Percentiles rank a stretch among this genome's conserved stretches.
Evolutionary conservation across 2,329 filamentous ascomycete species (phyloP).

Genomic region (Hypoxylon sp.): DNA sequence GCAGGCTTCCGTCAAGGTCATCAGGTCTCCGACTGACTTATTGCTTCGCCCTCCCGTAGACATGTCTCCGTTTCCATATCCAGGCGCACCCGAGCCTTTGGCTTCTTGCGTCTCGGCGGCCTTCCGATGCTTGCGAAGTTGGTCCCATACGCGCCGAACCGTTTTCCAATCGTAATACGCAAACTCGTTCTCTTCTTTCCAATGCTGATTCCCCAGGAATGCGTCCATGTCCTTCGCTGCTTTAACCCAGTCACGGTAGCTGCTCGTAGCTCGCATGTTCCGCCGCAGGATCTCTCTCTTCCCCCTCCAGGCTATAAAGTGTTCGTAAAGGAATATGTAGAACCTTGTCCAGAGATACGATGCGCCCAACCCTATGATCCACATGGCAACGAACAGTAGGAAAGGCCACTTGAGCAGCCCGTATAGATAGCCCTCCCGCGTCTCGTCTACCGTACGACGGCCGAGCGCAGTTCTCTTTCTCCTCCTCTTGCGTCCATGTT

Average conservation of each 20-base stretch:
- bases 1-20: constrained; percentile 81
- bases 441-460: constrained; percentile 83
- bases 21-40: constrained; percentile 76
- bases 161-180: constrained; percentile 91
- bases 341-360: constrained; percentile 82
- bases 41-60: constrained; percentile 47
- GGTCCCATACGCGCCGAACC: constrained; percentile 76
- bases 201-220: constrained; percentile 80
- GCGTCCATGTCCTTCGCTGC: constrained; percentile 81
- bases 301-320: constrained; percentile 89
- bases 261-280: constrained; percentile 74
- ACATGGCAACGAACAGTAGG: constrained; percentile 78
- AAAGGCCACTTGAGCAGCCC: constrained; percentile 91
- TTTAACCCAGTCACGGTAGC: constrained; percentile 83
- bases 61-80: constrained; percentile 50
- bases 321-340: constrained; percentile 94
- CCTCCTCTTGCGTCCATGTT: constrained; percentile 52
- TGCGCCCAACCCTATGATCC: constrained; percentile 76
- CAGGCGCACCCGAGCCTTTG: constrained; percentile 40
- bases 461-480: constrained; percentile 53
- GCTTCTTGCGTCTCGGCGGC: constrained; percentile 61
- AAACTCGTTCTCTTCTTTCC: constrained; percentile 80
- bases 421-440: constrained; percentile 91
- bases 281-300: constrained; percentile 74
- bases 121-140: constrained; percentile 72